Base-by-base conservation (phyloP, 2,329 filamentous ascomycete genomes). In the Pseudonectria buxi region DNA sequence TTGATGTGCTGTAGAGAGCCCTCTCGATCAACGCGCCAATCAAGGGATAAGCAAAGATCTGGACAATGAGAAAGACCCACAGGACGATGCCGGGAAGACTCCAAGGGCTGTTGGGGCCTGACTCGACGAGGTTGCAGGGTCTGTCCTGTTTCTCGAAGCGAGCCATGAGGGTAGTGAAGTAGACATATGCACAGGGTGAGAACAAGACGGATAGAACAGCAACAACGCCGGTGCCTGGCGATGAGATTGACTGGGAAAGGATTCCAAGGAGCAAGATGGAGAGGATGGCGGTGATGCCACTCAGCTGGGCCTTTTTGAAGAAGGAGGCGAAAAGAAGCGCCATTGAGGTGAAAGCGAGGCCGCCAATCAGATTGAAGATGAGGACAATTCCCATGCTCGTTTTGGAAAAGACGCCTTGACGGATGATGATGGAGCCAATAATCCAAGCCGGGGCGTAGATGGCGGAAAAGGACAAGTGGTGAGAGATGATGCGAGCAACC, bases 301-400 rank as follows among this genome's bases (percentile, higher is more conserved):
- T 92, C 4, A 95, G 74, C 58, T 95, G 89, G 0, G 89, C 81
- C 54, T 82, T 89, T 49, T 77, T 83, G 68, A 95, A 95, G 51
- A 95, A 83, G 7, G 84, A 77, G 0, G 83, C 86, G 16, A 83
- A 83, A 27, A 94, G 72, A 35, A 95, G 77, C 2, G 87, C 86
- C 57, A 88, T 83, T 28, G 85, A 92, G 0, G 83, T 76, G 30
- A 94, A 66, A 3, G 87, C 75, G 4, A 94, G 65, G 6, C 89
- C 89, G n/a, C 74, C 67, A 3, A 94, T 64, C 28, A 95, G 63
- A 49, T 88, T 83, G 59, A 83, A 86, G 33, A 90, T 59, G 29
- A 88, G 69, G 16, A 90, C 69, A 14, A 92, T 78, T 4, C 62
- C 75, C 27, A 71, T 59, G 35, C 65, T 83, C 2, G 81, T 81